These are phyloP conservation scores for Blastobotrys ciferrii DNA, from an alignment of 1,139 yeast species.

Conservation along the genomic window DNA sequence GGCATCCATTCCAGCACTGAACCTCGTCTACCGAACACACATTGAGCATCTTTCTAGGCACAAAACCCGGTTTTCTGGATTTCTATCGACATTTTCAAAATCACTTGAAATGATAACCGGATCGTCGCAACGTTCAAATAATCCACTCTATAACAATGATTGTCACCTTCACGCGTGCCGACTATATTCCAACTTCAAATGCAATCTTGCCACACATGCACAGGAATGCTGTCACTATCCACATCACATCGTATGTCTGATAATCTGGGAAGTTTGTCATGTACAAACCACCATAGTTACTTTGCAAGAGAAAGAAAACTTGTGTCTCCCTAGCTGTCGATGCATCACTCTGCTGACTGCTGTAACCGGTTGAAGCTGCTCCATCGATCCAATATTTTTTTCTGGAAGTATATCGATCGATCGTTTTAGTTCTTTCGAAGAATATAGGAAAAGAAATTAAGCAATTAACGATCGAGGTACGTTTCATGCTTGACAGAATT, in stretches of 20 bases:
- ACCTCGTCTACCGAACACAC: conserved; percentile 56
- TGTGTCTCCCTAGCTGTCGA: conserved; percentile 28
- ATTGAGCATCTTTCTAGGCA: conserved; percentile 44
- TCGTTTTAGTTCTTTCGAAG: too few relatives aligned
- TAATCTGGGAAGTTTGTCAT: conserved; percentile 48
- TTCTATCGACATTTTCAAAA: too few relatives aligned
- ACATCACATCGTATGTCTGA: conserved; percentile 33
- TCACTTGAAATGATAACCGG: conserved; percentile 16
- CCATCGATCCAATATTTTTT: too few relatives aligned
- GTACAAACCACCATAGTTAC: conserved; percentile 72
- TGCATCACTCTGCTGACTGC: conserved; percentile 64
- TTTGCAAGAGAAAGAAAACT: conserved; percentile 70
- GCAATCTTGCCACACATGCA: conserved; percentile 52
- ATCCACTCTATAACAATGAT: conserved; percentile 73
- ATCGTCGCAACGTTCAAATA: conserved; percentile 57
- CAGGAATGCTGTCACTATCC: conserved; percentile 68
- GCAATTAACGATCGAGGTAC: too few relatives aligned
- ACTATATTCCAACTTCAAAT: conserved; percentile 70
- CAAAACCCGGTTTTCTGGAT: neutral
- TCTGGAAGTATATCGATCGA: too few relatives aligned
- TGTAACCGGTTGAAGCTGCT: conserved; percentile 34
- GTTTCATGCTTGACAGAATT: too few relatives aligned
- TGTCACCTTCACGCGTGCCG: conserved; percentile 61
- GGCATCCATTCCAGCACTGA: conserved; percentile 54
- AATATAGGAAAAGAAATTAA: too few relatives aligned